Evolutionary conservation across 2,329 filamentous ascomycete genomes (phyloP).

Genomic region (Xylariaceae sp.): DNA sequence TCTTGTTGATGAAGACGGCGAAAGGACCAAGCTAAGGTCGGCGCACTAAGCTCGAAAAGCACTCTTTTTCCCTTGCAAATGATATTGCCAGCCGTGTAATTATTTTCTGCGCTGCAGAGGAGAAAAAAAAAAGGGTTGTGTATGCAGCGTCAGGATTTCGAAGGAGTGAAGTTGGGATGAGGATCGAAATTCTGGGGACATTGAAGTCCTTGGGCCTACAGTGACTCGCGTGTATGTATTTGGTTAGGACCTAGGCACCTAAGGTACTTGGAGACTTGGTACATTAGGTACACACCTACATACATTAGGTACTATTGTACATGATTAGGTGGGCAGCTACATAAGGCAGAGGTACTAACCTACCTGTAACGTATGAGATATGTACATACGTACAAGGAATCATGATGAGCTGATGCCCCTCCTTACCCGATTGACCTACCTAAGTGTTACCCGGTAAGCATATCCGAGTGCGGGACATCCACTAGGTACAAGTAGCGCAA

Average conservation of each 20-base stretch:
- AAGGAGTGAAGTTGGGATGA: conserved; percentile 16
- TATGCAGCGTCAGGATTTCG: conserved; percentile 4
- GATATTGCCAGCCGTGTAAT: conserved; percentile 4
- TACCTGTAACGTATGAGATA: too few species aligned
- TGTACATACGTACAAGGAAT: neutral
- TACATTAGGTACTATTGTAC: too few species aligned
- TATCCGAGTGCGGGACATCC: neutral
- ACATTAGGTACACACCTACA: too few species aligned
- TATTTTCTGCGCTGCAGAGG: conserved; percentile 24
- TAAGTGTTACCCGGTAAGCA: neutral
- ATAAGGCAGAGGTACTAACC: too few species aligned
- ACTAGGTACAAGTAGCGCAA: too few species aligned
- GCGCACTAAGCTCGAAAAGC: conserved; percentile 5
- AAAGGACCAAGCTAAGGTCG: conserved; percentile 18
- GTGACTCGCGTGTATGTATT: too few species aligned
- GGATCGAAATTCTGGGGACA: neutral
- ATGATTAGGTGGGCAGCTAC: too few species aligned
- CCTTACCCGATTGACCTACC: neutral
- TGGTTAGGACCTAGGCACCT: too few species aligned
- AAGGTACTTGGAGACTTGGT: too few species aligned
- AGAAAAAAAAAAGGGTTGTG: conserved; percentile 9
- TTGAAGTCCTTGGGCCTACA: too few species aligned
- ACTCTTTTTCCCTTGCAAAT: conserved; percentile 5
- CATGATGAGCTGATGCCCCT: neutral
- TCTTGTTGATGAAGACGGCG: conserved; percentile 9